Evolutionary conservation across 768 basidiomycete species (phyloP), one percentile per base, ranked within the genome.

Genomic region (Kwoniella sp.): DNA sequence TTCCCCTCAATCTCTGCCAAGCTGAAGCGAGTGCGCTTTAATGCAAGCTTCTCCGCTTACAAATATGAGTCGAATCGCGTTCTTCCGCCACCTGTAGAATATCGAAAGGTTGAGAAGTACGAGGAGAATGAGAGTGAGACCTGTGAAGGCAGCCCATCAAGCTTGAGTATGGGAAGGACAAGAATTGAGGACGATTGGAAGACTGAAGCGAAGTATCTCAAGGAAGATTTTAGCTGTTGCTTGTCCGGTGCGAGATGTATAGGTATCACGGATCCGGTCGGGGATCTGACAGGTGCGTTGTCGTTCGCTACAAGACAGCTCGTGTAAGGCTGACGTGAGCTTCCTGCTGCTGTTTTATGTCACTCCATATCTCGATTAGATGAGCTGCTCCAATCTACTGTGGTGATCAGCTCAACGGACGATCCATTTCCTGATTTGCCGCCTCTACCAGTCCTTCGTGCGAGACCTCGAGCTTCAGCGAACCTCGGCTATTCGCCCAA

Each of bases 181-280:
- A 17, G 27, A 17, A 21, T 55, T 3, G 64, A 60, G 47, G 58
- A 36, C 15, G 21, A 48, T 21, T 65, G 64, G 64, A 44, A 40
- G 26, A 9, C 7, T 0, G 26, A 47, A 25, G 40, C 59, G 5
- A 48, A 21, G 26, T n/a, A 37, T 6, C 30, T 61, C 2, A 61
- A 50, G 26, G 33, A n/a, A 21, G 59, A 36, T 15, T 47, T 55
- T 15, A 24, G 26, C 21, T 33, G 44, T 22, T 66, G 65, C 53
- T 40, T 66, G 8, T 21, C 15, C 2, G 55, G 51, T 2, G 65
- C 65, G 24, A 54, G 22, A 22, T 66, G 65, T 51, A 37, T 66
- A 17, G 37, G 21, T 24, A 66, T 66, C 58, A 54, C 46, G 13
- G 60, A 61, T 40, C 65, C 65, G 1, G 29, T 51, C 22, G 37